Evolutionary conservation across 2,329 filamentous ascomycete genomes (phyloP), one percentile per base, ranked within the genome.

Genomic region (Xylariaceae sp.): DNA sequence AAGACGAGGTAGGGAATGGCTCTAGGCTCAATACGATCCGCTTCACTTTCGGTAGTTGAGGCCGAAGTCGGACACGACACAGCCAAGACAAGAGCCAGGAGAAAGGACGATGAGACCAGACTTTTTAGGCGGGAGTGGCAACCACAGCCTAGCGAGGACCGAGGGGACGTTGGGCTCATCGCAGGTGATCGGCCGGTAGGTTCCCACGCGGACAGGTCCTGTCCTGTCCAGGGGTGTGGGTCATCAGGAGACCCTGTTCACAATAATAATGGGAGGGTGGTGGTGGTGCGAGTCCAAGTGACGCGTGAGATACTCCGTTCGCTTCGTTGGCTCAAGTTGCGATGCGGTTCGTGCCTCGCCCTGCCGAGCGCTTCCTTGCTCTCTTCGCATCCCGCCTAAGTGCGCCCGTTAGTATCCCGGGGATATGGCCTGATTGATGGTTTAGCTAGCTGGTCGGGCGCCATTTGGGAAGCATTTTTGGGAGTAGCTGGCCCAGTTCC

Each of bases 1-100:
- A 35, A 44, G 50, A 53, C 29, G 39, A 43, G 47, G 34, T 37
- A 27, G 41, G 39, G 39, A 26, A 35, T 19, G 41, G 42, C n/a
- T 47, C 32, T 30, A 48, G 41, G 19, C 43, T 44, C 32, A 32
- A 48, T 41, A 29, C 39, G 31, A 47, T 44, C 31, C 42, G 57
- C 54, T 59, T 59, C 54, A 59, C 54, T 57, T 54, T 57, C 46
- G 49, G 54, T 49, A 59, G 50, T 19, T 57, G 54, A 51, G 19
- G 8, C 48, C 32, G 43, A 52, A 29, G 54, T 32, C 37, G 40
- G 54, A 59, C 54, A 57, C 48, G 51, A 46, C 45, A 59, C 54
- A 50, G 30, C 51, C 51, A 54, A 47, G 44, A 54, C 35, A 46
- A 45, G 49, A 50, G 50, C 50, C 12, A 51, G 45, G 31, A 56